Percentiles rank a stretch among this genome's conserved stretches.
Evolutionary conservation across 1,284 basidiomycete genomes (phyloP).

Genomic region (Xanthoconium separans): DNA sequence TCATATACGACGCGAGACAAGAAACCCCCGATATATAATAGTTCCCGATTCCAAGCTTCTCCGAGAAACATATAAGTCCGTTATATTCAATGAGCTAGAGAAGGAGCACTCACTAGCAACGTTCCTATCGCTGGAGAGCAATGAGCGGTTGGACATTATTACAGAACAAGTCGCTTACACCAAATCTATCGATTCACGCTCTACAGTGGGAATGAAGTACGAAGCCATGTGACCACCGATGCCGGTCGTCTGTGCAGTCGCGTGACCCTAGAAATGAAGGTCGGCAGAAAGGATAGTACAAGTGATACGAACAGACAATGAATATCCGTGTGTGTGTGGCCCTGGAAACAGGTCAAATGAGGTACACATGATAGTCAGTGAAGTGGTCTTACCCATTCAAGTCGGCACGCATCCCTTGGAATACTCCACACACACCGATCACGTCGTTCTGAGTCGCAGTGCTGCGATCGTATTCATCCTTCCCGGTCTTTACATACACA

Average conservation of each 20-base stretch:
- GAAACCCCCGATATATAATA: constrained; percentile 41
- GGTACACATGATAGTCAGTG: constrained; percentile 4
- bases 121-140: constrained; percentile 59
- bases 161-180: constrained; percentile 22
- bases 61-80: too few species aligned
- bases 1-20: constrained; percentile 80
- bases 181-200: constrained; percentile 91
- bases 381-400: constrained; percentile 61
- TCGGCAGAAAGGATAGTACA: not conserved
- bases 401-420: constrained; percentile 79
- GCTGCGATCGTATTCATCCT: constrained; percentile 80
- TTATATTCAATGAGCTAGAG: too few species aligned
- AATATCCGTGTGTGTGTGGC: constrained; percentile 49
- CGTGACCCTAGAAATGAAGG: not conserved
- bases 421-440: constrained; percentile 59
- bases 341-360: not conserved
- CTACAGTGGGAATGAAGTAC: constrained; percentile 94
- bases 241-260: constrained; percentile 78
- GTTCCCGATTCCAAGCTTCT: not conserved
- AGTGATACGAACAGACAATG: constrained; percentile 48
- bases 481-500: constrained; percentile 58
- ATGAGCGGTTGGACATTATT: not conserved
- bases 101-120: constrained; percentile 39
- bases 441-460: constrained; percentile 52
- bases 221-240: constrained; percentile 17